Base-by-base conservation (phyloP, 2,329 filamentous ascomycete genomes). In the Gnomoniopsis sp. region DNA sequence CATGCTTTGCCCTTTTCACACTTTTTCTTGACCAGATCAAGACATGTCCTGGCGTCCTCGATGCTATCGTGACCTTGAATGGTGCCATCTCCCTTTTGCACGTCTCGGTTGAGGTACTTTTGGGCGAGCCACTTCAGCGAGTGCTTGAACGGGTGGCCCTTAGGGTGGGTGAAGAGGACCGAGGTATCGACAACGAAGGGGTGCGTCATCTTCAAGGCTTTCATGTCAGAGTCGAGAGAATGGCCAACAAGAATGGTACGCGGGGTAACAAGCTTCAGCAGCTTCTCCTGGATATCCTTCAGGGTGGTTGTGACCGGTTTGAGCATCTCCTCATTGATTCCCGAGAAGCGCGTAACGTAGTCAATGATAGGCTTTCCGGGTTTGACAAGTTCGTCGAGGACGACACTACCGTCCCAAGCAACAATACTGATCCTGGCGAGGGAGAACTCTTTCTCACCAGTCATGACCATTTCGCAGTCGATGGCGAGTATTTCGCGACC, bases 381-480 rank as follows among this genome's bases (percentile, higher is more conserved):
- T 75, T 95, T 96, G 67, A 99, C 95, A 14, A 98, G 83, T 74
- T 96, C 90, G 71, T 99, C 95, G 53, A 98, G 75, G 17, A 96
- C 79, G 11, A 90, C 83, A 36, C 86, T 84, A 51, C 93, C 93
- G 65, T 92, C 85, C 93, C 95, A 99, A 61, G 86, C 79, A 8
- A 99, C 78, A 43, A 98, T 73, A 70, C 92, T 97, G 70, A 98
- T 88, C 58, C 95, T 87, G 1, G 95, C 96, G 47, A 99, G 85
- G 38, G 93, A 91, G 63, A 89, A 91, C 64, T 90, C 84, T 50
- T 86, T 86, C 61, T 88, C 86, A 60, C 88, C 89, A 2, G 92
- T 96, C 75, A 91, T 87, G 71, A 93, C 96, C 95, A 99, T 99
- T 74, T 99, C 95, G 74, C 95, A 99, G 71, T 99, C 95, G 56